Conservation (phyloP, 352 stramenopile species). For the Elongisporangium undulatum region DNA sequence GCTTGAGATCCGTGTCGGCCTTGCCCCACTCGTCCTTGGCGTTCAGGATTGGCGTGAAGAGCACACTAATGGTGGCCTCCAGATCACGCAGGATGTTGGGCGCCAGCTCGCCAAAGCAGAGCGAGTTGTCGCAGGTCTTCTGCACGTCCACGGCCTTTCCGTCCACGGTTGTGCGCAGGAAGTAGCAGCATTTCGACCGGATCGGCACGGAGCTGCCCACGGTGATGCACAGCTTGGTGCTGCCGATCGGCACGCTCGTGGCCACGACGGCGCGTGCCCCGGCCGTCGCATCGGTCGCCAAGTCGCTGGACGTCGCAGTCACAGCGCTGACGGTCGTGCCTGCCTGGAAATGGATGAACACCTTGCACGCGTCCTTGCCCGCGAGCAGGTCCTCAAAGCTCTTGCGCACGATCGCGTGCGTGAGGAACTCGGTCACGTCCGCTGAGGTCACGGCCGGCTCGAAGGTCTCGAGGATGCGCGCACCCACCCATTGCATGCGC, state of each 20-base stretch:
- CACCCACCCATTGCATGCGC: constrained; percentile 79
- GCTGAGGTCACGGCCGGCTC: constrained; percentile 46
- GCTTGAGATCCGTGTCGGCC: constrained; percentile 89
- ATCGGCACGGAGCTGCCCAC: constrained; percentile 69
- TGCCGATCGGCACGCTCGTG: background rate
- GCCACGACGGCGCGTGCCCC: background rate
- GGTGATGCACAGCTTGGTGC: constrained; percentile 59
- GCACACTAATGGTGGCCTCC: constrained; percentile 71
- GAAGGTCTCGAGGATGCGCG: constrained; percentile 77
- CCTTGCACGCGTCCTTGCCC: constrained; percentile 64
- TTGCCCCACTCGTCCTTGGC: constrained; percentile 95
- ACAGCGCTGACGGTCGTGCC: constrained; percentile 10
- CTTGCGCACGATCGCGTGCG: constrained; percentile 40
- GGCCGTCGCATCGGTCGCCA: constrained; percentile 1
- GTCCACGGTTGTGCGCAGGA: constrained; percentile 63
- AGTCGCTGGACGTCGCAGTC: background rate
- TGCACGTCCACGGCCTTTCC: constrained; percentile 66
- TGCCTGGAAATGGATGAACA: constrained; percentile 74
- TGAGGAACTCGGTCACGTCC: constrained; percentile 69
- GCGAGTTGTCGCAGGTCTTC: constrained; percentile 71
- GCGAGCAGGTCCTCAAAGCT: constrained; percentile 72
- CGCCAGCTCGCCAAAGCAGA: constrained; percentile 84
- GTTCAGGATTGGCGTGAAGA: constrained; percentile 92
- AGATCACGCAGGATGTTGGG: constrained; percentile 80
- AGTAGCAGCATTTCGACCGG: constrained; percentile 81